Evolutionary conservation across 805 yeast species (phyloP).

Genomic region (Kodamaea lidongshanica): DNA sequence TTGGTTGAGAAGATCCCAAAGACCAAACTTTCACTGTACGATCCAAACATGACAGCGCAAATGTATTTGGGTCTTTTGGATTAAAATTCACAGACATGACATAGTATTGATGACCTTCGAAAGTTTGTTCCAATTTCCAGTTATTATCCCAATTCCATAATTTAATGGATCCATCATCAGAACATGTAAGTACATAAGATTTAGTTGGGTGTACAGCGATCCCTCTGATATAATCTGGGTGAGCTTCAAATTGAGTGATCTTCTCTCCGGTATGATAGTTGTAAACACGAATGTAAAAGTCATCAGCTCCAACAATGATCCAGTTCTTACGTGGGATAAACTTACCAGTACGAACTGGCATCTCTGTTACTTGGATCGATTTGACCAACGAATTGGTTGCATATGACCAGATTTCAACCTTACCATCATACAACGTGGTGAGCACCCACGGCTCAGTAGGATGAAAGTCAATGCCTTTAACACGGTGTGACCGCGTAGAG

Average conservation of each 20-base stretch:
- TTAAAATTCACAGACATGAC: conserved; percentile 93
- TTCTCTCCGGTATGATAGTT: conserved; percentile 95
- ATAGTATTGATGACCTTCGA: conserved; percentile 93
- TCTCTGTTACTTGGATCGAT: conserved; percentile 88
- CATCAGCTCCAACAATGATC: conserved; percentile 95
- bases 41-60: conserved; percentile 95
- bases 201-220: conserved; percentile 92
- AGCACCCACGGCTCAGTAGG: conserved; percentile 97
- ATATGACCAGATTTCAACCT: conserved; percentile 89
- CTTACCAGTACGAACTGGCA: conserved; percentile 93
- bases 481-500: conserved; percentile 90
- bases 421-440: conserved; percentile 85
- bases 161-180: conserved; percentile 87
- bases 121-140: conserved; percentile 86
- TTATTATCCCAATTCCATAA: conserved; percentile 97
- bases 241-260: conserved; percentile 93
- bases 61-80: conserved; percentile 95
- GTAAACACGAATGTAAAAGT: conserved; percentile 87
- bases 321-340: conserved; percentile 95
- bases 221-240: conserved; percentile 92
- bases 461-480: conserved; percentile 96
- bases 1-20: conserved; percentile 77
- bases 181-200: conserved; percentile 81
- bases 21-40: conserved; percentile 97
- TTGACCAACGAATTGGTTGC: conserved; percentile 80